Percentiles rank a stretch among this genome's conserved stretches.
These are phyloP conservation scores for Kalanchoe fedtschenkoi DNA, from an alignment of 164 flowering plant species.

Conservation along the genomic window DNA sequence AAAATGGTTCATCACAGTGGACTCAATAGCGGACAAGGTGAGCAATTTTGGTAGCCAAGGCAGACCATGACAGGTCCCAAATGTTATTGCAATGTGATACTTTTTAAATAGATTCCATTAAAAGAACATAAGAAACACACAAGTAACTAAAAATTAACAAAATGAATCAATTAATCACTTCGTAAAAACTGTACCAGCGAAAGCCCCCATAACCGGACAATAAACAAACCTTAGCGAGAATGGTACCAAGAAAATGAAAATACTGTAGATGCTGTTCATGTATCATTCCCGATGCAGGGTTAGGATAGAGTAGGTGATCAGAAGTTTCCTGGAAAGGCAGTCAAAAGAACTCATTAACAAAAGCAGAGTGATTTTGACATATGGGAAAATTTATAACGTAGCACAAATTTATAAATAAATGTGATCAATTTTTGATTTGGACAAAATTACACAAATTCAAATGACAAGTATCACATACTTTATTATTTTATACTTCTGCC, in stretches of 20 bases:
- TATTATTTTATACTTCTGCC: too few relatives aligned
- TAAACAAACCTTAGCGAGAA: conserved; percentile 80
- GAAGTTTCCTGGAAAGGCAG: conserved; percentile 56
- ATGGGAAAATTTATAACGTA: background rate
- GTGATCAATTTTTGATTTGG: background rate
- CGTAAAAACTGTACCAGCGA: background rate
- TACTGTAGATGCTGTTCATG: conserved; percentile 90
- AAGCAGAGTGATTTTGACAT: background rate
- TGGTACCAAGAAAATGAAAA: conserved; percentile 83
- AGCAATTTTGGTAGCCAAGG: background rate
- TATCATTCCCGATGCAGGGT: conserved; percentile 92
- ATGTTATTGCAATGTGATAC: too few relatives aligned
- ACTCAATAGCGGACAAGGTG: background rate
- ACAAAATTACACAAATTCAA: background rate
- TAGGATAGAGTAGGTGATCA: conserved; percentile 89
- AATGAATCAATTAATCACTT: background rate
- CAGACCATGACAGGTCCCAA: too few relatives aligned
- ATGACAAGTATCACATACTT: background rate
- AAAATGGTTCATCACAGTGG: background rate
- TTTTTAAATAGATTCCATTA: too few relatives aligned
- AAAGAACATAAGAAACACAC: too few relatives aligned
- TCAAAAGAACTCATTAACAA: conserved; percentile 1
- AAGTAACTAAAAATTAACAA: background rate
- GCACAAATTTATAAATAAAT: background rate
- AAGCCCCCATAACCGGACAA: background rate